Conservation (phyloP, 2,329 filamentous ascomycete species). For the Septoria linicola region DNA sequence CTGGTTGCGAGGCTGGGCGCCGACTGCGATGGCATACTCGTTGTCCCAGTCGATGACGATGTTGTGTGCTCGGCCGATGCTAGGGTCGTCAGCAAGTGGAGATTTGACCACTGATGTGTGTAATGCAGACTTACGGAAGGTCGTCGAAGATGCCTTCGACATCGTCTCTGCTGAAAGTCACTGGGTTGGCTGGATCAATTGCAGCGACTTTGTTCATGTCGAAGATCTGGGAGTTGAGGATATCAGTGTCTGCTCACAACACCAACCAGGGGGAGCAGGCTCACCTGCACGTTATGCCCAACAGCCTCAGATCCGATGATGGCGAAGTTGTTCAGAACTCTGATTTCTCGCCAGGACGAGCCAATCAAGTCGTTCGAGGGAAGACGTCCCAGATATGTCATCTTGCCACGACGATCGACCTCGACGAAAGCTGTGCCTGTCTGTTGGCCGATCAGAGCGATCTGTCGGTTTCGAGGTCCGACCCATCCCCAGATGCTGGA, state of each 20-base stretch:
- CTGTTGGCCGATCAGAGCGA: conserved; percentile 54
- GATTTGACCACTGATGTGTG: too few species aligned
- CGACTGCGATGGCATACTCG: conserved; percentile 47
- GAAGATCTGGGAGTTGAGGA: conserved; percentile 64
- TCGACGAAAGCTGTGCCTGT: conserved; percentile 57
- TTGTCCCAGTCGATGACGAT: conserved; percentile 53
- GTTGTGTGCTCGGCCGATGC: conserved; percentile 45
- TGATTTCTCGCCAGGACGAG: conserved; percentile 54
- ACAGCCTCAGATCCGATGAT: conserved; percentile 48
- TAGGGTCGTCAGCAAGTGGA: neutral
- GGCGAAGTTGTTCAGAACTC: conserved; percentile 44
- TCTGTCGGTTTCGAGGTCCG: conserved; percentile 53
- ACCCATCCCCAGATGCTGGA: conserved; percentile 57
- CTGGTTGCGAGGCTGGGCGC: conserved; percentile 43
- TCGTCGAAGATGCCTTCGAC: conserved; percentile 40
- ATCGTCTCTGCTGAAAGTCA: conserved; percentile 46
- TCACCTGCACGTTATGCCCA: conserved; percentile 50
- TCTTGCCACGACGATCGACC: conserved; percentile 50
- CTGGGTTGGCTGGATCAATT: conserved; percentile 45
- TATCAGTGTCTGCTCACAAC: too few species aligned
- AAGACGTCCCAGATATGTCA: conserved; percentile 55
- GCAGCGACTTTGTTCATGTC: conserved; percentile 58
- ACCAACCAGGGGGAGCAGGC: too few species aligned
- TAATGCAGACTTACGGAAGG: conserved; percentile 8
- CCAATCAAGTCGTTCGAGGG: conserved; percentile 40